Evolutionary conservation across 2,329 filamentous ascomycete genomes (phyloP), one percentile per base, ranked within the genome.

Genomic region (Exophiala phaeomuriformis): DNA sequence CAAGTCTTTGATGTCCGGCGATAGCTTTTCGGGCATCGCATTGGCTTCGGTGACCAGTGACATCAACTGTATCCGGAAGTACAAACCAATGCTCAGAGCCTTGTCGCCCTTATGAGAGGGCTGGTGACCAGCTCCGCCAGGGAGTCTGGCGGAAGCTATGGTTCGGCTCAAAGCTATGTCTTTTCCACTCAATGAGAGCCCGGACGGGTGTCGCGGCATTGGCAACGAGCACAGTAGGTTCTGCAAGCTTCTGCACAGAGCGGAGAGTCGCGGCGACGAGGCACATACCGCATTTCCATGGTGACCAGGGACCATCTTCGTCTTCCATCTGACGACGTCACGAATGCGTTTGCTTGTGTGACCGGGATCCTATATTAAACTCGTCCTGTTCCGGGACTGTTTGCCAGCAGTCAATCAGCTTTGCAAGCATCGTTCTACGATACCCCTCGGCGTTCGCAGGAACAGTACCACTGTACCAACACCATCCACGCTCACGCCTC

Each of bases 121-220:
- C 52, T 51, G 41, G 31, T 55, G 52, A 55, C 52, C 27, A 36
- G 46, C 52, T 41, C 33, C n/a, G 29, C n/a, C 31, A 35, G 47
- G 40, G 39, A 55, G 47, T 36, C 47, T 47, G 32, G 35, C 47
- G 51, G 42, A 32, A 51, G 47, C 52, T 55, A 50, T 46, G 41
- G 19, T 49, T 55, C 42, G 42, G 51, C 44, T 39, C 41, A 32
- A 47, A 46, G 47, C 30, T 47, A 48, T 31, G 29, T 36, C 30
- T 12, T 36, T 43, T 36, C 19, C 47, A 44, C 42, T 50, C 36
- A 19, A 40, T 19, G 19, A 28, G 19, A 7, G 19, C 9, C 12
- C 19, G 31, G 6, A 35, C 33, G 42, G 42, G 7, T 45, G 5
- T 32, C 4, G 1, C 42, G 42, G 42, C 42, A 45, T 30, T 12